Evolutionary conservation across 2,329 filamentous ascomycete genomes (phyloP), one percentile per base, ranked within the genome.

Genomic region (Colletotrichum cuscutae): DNA sequence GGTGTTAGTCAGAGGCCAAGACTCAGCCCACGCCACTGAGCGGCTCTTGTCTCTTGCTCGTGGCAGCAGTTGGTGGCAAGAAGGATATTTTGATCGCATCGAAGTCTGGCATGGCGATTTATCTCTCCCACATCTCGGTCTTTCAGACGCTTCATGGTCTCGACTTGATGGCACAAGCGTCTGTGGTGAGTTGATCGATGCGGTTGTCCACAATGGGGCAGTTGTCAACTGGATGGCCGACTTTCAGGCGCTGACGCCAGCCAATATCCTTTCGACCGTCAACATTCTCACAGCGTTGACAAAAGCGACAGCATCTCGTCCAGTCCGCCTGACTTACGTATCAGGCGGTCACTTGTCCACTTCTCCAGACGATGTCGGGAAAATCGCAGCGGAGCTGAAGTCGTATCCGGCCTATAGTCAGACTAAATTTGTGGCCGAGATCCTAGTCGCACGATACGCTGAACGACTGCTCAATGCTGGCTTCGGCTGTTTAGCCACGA

Each of bases 401-500:
- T 46, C 32, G 22, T 67, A 63, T 12, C 71, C 71, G 1, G 68
- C 68, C 8, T 78, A 79, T 35, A 67, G 64, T 11, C 77, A 78
- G 65, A 77, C 74, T 4, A 79, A 78, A 24, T 76, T 76, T 9
- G 76, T 78, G 15, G 72, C 76, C 13, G 77, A 78, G 30, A 28
- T 60, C 3, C 49, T 77, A 2, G 72, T 78, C 2, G 35, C 64
- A 9, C 72, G 75, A 2, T 52, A 68, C 1, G 46, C 66, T 7
- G 15, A 63, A 3, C 57, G 69, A 12, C 37, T 68, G 2, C 11
- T 30, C 0, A 5, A 1, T 12, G 32, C 13, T 49, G 58, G 69
- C 30, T 32, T 53, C 9, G 7, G 67, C 59, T 0, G 63, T 53
- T 1, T 13, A 9, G 19, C 76, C 8, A 76, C 71, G 1, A 71